These are phyloP conservation scores for Fusarium metavorans DNA, from an alignment of 2,329 filamentous ascomycete species.

Conservation along the genomic window DNA sequence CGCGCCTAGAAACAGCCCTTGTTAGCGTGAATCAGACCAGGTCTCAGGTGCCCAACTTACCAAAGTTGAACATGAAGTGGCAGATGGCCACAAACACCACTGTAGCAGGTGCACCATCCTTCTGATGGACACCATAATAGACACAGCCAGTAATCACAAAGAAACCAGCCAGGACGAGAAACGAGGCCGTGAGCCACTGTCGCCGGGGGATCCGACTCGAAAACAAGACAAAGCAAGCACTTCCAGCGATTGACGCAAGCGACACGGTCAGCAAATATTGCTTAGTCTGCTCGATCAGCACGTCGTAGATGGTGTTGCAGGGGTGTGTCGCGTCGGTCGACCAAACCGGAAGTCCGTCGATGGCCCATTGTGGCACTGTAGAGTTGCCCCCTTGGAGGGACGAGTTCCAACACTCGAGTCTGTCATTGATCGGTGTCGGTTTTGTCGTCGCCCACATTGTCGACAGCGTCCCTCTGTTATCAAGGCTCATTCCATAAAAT, in stretches of 20 bases:
- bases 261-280: constrained; percentile 66
- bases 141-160: constrained; percentile 63
- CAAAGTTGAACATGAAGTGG: constrained; percentile 68
- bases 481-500: constrained; percentile 66
- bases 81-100: constrained; percentile 64
- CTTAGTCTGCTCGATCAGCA: constrained; percentile 64
- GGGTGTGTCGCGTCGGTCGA: constrained; percentile 62
- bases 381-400: constrained; percentile 57
- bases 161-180: constrained; percentile 58
- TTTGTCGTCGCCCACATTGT: constrained; percentile 54
- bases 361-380: constrained; percentile 56
- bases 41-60: constrained; percentile 44
- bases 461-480: constrained; percentile 54
- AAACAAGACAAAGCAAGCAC: constrained; percentile 60
- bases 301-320: constrained; percentile 65
- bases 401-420: constrained; percentile 62
- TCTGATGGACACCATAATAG: constrained; percentile 61
- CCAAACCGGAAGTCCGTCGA: constrained; percentile 59
- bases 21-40: not conserved
- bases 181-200: constrained; percentile 63
- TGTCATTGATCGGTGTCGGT: constrained; percentile 49
- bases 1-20: constrained; percentile 55
- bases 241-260: constrained; percentile 63
- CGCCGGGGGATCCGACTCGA: constrained; percentile 62
- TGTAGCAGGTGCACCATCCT: constrained; percentile 57